Percentiles rank a stretch among this genome's conserved stretches.
Conservation (phyloP, 2,329 filamentous ascomycete species). For the Periconia sp. region DNA sequence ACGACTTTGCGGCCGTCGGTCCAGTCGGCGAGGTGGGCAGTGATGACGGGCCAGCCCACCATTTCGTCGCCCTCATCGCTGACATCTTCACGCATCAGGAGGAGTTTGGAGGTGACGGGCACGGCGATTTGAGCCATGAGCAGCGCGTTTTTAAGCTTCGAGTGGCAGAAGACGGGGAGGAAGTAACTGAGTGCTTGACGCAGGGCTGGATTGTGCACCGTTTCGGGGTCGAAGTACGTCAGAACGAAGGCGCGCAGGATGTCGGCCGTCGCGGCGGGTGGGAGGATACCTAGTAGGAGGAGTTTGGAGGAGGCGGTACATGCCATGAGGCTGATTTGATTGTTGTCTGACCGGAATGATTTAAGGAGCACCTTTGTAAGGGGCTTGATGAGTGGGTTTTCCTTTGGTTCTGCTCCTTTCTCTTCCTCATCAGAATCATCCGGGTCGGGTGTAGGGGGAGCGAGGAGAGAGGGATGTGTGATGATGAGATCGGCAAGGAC, state of each 20-base stretch:
- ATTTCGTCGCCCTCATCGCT: constrained; percentile 69
- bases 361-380: constrained; percentile 85
- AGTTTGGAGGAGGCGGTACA: constrained; percentile 84
- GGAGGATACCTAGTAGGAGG: constrained; percentile 74
- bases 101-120: constrained; percentile 71
- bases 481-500: constrained; percentile 92
- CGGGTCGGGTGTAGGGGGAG: constrained; percentile 51
- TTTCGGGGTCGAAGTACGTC: constrained; percentile 87
- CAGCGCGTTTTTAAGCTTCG: constrained; percentile 76
- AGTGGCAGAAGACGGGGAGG: constrained; percentile 91
- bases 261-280: constrained; percentile 54
- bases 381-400: constrained; percentile 54
- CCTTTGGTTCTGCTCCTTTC: constrained; percentile 28
- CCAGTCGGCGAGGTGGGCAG: constrained; percentile 87
- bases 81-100: constrained; percentile 60
- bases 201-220: constrained; percentile 75
- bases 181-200: constrained; percentile 91
- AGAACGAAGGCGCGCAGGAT: constrained; percentile 84
- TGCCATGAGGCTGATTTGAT: constrained; percentile 77
- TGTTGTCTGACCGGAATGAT: constrained; percentile 67
- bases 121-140: constrained; percentile 76
- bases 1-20: constrained; percentile 83
- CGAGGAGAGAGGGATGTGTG: constrained; percentile 79
- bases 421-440: constrained; percentile 43
- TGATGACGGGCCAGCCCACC: constrained; percentile 76